A percentile compares a stretch with the other conserved stretches of the same genome.
Evolutionary conservation across 129 eudicot species (phyloP).

Genomic region (Artemisia annua): DNA sequence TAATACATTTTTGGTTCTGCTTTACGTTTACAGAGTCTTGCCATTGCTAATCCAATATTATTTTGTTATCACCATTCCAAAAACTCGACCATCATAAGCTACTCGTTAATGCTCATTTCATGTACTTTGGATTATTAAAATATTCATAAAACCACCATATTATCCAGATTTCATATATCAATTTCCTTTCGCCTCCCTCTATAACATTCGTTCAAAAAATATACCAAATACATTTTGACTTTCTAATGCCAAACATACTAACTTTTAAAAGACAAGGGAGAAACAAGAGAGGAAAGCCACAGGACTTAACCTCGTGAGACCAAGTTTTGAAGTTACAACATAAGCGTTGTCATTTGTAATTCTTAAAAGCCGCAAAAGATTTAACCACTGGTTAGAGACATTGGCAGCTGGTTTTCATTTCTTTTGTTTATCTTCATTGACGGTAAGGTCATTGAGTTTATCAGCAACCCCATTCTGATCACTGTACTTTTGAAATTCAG

Average conservation of each 20-base stretch:
- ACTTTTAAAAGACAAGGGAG: conserved; percentile 13
- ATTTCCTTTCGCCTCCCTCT: conserved; percentile 15
- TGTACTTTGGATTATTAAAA: no score
- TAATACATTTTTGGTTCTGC: no score
- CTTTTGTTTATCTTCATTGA: conserved; percentile 30
- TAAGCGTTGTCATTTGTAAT: conserved; percentile 12
- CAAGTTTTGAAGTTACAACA: conserved; percentile 25
- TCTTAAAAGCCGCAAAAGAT: conserved; percentile 8
- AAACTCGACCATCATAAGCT: no score
- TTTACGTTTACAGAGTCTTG: no score
- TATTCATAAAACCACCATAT: neutral
- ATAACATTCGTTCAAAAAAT: conserved; percentile 20
- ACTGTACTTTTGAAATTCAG: conserved; percentile 66
- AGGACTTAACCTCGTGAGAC: conserved; percentile 19
- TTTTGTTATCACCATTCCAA: no score
- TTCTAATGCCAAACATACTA: conserved; percentile 7
- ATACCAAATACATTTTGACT: conserved; percentile 16
- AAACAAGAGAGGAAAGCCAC: conserved; percentile 23
- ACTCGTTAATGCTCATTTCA: no score
- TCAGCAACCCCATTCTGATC: conserved; percentile 47
- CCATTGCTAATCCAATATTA: no score
- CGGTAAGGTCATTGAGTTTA: conserved; percentile 36
- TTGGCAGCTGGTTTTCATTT: conserved; percentile 4
- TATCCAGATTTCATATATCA: neutral
- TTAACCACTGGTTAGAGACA: conserved; percentile 3